Conservation (phyloP, 257 asterid species). For the Fraxinus cuspidata region DNA sequence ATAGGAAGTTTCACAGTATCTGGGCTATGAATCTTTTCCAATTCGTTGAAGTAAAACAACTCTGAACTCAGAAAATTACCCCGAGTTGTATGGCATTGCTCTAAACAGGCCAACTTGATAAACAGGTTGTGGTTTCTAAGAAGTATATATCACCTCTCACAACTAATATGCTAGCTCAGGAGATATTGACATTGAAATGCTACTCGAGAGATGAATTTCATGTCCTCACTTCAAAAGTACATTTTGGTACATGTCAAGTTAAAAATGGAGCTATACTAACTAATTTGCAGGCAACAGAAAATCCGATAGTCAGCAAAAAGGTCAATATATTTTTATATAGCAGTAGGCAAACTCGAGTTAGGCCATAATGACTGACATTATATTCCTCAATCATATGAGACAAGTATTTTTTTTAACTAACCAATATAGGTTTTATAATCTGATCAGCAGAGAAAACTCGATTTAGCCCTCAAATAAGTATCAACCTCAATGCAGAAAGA, state of each 20-base stretch:
- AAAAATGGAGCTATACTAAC: conserved; percentile 5
- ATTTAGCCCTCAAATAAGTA: background rate
- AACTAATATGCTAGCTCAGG: background rate
- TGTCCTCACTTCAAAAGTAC: conserved; percentile 9
- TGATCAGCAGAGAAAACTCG: background rate
- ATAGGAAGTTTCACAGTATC: background rate
- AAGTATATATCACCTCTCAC: background rate
- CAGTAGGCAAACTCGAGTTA: background rate
- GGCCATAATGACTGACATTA: background rate
- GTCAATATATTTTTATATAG: background rate
- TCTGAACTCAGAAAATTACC: background rate
- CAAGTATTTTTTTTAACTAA: background rate
- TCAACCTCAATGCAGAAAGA: background rate
- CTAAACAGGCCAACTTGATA: background rate
- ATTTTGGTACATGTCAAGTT: background rate
- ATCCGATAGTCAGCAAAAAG: background rate
- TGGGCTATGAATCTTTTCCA: background rate
- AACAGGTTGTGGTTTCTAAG: background rate
- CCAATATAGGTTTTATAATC: background rate
- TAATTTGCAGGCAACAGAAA: conserved; percentile 1
- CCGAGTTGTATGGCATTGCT: conserved; percentile 8
- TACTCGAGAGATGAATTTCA: conserved; percentile 12
- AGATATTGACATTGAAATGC: conserved; percentile 19
- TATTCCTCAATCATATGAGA: background rate
- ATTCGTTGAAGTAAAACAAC: background rate